Base-by-base conservation (phyloP, 176 grass and related monocot genomes). In the Areca catechu region DNA sequence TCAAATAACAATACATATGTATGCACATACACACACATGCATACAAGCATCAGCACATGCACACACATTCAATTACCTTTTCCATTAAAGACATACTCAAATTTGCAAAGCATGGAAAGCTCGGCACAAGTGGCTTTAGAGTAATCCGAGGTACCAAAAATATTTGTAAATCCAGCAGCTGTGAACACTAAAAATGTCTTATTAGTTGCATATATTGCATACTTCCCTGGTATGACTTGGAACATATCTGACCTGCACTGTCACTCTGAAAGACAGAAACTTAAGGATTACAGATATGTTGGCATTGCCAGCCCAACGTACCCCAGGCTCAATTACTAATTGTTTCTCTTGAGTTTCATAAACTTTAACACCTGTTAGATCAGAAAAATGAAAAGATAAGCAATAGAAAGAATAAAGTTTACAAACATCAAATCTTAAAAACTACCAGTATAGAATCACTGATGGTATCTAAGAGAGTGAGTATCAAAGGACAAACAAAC, bases 101-200 rank as follows among this genome's bases (percentile, higher is more conserved):
- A 20, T 77, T 91, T 5, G 83, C 71, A 68, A 90, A 96, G 61
- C 92, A 90, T 49, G 92, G 92, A 73, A 96, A 96, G 54, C 82
- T 96, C 77, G 92, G 86, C 58, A 96, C 92, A 58, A 96, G 83
- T 20, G 92, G 86, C 74, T 96, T 96, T 58, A 96, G 49, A 74
- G 80, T 96, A 24, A 82, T 25, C 27, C 92, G 92, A 65, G 92
- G 86, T 64, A 65, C 68, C 55, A 97, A 63, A 21, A 65, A 80
- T 82, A 80, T 34, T 75, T 85, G 65, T 51, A 88, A 70, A 80
- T 97, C 86, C 49, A 82, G n/a, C 29, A 97, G 65, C 92, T 97
- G 71, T 77, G 70, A 71, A 79, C 43, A 52, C 5, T 15, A 72
- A 43, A 37, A 34, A 17, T 21, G 7, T 4, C 3, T 54, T 53